phyloP scores from a whole-genome alignment of 1,139 yeast species.

The Protomyces lactucae-debilis region DNA sequence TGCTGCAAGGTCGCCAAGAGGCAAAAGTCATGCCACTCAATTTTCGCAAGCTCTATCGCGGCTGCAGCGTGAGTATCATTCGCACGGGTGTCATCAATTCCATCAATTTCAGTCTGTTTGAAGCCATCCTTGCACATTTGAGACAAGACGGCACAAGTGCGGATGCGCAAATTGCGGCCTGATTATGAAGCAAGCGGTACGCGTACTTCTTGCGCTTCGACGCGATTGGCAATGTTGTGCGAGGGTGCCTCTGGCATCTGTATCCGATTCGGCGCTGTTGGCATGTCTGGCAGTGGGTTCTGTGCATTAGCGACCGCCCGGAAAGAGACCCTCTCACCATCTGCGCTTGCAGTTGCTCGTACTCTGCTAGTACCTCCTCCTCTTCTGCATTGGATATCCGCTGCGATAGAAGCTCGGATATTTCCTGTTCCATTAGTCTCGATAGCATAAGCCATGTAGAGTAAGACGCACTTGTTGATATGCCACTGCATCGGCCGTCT shows the following conservation, averaged over 20 bases:
- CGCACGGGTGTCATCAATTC: constrained; percentile 16
- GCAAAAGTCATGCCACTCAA: not conserved
- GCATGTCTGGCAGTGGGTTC: not conserved
- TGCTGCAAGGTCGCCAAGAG: not conserved
- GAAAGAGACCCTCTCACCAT: not conserved
- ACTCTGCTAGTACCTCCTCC: constrained; percentile 49
- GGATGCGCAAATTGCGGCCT: not conserved
- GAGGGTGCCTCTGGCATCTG: not conserved
- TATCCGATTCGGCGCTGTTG: not conserved
- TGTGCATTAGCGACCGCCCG: not conserved
- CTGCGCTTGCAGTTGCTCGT: constrained; percentile 5
- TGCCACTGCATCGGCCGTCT: constrained; percentile 70
- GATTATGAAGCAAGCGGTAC: not conserved
- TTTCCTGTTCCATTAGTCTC: constrained; percentile 37
- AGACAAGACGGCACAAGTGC: not conserved
- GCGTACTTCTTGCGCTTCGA: not conserved
- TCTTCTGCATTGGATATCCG: constrained; percentile 55
- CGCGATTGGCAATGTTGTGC: not conserved
- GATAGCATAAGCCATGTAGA: not conserved
- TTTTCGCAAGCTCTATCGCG: constrained; percentile 8
- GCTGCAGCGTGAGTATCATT: constrained; percentile 3
- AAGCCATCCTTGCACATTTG: not conserved
- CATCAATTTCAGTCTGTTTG: constrained; percentile 18
- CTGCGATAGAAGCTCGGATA: constrained; percentile 46
- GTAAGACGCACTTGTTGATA: constrained; percentile 56